Evolutionary conservation across 164 flowering plant genomes (phyloP), one percentile per base, ranked within the genome.

Genomic region (Nelumbo lutea): DNA sequence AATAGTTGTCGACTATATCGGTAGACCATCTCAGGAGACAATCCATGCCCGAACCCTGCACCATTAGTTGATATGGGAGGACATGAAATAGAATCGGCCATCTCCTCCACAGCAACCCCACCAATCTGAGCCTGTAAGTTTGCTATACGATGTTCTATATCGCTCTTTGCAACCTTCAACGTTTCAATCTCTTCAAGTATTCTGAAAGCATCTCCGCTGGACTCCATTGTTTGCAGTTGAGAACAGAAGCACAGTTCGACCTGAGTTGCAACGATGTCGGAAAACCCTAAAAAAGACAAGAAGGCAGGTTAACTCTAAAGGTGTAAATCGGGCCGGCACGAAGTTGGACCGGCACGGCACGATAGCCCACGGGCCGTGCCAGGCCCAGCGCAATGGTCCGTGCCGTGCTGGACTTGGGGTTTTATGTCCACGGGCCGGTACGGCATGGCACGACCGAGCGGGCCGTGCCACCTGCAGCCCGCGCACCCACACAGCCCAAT

Each of bases 1-100:
- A 91, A 65, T 38, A 91, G 87, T 38, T 91, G 97, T 27, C 97
- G 93, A 70, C 97, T 91, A 85, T 94, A 91, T 68, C 96, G 72
- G 77, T 90, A 85, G 27, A 91, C 86, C 72, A 70, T 71, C 11
- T 86, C 87, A 0, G 88, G 67, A 43, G 88, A 73, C 50, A 94
- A 67, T 1, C 79, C 85, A 55, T 86, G 77, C 13, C 66, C 69
- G 46, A n/a, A 39, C 14, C 38, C 42, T 44, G 42, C 50, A 13
- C 2, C 69, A 41, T 11, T 59, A 9, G 68, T 42, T 9, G 78
- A 65, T 14, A 55, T 14, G 10, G 82, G n/a, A 65, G 77, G 67
- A 64, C 57, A 72, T 43, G 68, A 62, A 51, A 66, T 71, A 39
- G 71, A 47, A 59, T 52, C 62, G 55, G 69, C 52, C 63, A 59